A percentile compares a stretch with the other conserved stretches of the same genome.
Conservation (phyloP, 257 asterid genomes). For the Lavandula angustifolia region DNA sequence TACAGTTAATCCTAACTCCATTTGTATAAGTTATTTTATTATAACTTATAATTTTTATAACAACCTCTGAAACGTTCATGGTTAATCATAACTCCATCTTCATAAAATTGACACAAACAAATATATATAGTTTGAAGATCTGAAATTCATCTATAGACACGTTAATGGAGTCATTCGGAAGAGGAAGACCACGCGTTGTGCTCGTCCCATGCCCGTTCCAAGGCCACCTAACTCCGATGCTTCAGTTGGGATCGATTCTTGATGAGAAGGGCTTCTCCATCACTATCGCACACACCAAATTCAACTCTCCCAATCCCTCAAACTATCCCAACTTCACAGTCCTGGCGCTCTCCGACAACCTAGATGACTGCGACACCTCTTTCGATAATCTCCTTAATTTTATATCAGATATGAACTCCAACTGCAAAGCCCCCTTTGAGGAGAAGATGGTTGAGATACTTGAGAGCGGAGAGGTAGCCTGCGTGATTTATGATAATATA, state of each 20-base stretch:
- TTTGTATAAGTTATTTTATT: too few species aligned
- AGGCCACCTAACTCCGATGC: conserved; percentile 64
- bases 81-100: too few species aligned
- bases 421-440: conserved; percentile 38
- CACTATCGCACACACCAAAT: conserved; percentile 50
- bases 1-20: too few species aligned
- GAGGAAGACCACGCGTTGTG: not conserved
- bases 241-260: conserved; percentile 44
- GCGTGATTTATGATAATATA: conserved; percentile 47
- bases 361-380: conserved; percentile 14
- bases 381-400: conserved; percentile 8
- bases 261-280: conserved; percentile 56
- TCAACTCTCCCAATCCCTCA: conserved; percentile 43
- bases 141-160: not conserved
- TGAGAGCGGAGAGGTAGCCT: conserved; percentile 20
- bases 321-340: conserved; percentile 47
- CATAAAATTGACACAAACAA: too few species aligned
- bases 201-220: conserved; percentile 51
- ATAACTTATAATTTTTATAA: too few species aligned
- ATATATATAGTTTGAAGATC: too few species aligned
- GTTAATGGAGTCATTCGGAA: not conserved
- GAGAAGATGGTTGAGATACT: conserved; percentile 31
- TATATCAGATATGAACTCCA: conserved; percentile 32
- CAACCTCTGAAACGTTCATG: too few species aligned
- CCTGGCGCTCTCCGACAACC: conserved; percentile 28